Percentiles rank a stretch among this genome's conserved stretches.
Conservation (phyloP, 768 basidiomycete species). For the Mycena galopus region DNA sequence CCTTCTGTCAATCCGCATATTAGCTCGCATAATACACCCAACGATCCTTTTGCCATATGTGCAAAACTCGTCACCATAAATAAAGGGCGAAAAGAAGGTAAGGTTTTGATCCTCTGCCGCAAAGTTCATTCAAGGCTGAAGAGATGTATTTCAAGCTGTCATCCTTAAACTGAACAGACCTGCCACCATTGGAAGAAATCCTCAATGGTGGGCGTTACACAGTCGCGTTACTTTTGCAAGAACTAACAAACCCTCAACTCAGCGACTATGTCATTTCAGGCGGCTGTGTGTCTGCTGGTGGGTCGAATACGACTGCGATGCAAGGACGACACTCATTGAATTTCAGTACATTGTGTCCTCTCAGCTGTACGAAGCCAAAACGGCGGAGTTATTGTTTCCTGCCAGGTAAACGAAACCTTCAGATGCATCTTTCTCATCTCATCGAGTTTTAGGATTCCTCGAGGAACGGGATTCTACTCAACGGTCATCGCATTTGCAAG, state of each 20-base stretch:
- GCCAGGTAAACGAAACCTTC: slow-evolving; percentile 63
- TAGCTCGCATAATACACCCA: background rate
- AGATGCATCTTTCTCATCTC: background rate
- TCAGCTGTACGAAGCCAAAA: slow-evolving; percentile 75
- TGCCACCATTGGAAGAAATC: slow-evolving; percentile 78
- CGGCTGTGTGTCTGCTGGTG: slow-evolving; percentile 73
- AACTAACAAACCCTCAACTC: slow-evolving; percentile 24
- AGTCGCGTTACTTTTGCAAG: no score
- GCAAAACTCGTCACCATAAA: slow-evolving; percentile 77
- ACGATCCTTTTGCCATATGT: slow-evolving; percentile 60
- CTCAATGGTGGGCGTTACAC: slow-evolving; percentile 67
- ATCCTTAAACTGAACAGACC: slow-evolving; percentile 73
- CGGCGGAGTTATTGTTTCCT: slow-evolving; percentile 83
- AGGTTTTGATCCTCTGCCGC: background rate
- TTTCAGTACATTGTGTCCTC: slow-evolving; percentile 22
- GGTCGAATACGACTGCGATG: slow-evolving; percentile 68
- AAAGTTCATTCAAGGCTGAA: slow-evolving; percentile 4
- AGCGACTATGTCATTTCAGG: slow-evolving; percentile 78
- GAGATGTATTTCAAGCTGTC: slow-evolving; percentile 57
- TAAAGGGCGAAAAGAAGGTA: slow-evolving; percentile 77
- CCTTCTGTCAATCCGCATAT: background rate
- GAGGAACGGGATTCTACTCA: slow-evolving; percentile 80
- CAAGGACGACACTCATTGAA: background rate
- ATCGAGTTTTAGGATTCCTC: slow-evolving; percentile 71
- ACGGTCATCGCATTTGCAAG: slow-evolving; percentile 77